Percentiles rank a stretch among this genome's conserved stretches.
Evolutionary conservation across 345 rosid species (phyloP).

Genomic region (Crucihimalaya himalaica): DNA sequence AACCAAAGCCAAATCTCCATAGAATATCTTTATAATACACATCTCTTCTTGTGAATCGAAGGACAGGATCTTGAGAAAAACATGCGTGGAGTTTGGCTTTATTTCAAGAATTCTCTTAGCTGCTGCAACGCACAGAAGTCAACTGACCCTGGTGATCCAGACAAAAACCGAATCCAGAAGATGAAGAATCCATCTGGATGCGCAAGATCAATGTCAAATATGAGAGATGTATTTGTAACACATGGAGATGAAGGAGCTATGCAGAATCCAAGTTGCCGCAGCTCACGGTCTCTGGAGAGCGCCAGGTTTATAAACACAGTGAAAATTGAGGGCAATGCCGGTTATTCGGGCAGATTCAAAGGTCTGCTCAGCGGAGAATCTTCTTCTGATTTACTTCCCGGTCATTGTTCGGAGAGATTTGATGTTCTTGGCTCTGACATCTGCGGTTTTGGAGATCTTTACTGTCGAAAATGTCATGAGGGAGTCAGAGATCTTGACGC

Average conservation of each 20-base stretch:
- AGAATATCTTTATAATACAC: constrained; percentile 4
- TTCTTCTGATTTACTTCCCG: constrained; percentile 20
- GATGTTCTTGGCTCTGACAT: constrained; percentile 35
- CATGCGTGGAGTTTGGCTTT: constrained; percentile 51
- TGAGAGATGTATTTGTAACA: constrained; percentile 46
- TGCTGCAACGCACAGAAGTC: constrained; percentile 46
- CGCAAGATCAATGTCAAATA: constrained; percentile 49
- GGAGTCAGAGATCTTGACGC: constrained; percentile 49
- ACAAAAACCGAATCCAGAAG: constrained; percentile 18
- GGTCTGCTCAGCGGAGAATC: constrained; percentile 22
- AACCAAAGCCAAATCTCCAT: constrained; percentile 16
- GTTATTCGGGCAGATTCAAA: constrained; percentile 27
- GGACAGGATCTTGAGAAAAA: constrained; percentile 29
- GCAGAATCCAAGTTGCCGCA: constrained; percentile 43
- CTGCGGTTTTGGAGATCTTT: constrained; percentile 29
- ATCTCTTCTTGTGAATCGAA: constrained; percentile 16
- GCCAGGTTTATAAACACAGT: constrained; percentile 39
- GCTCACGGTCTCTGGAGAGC: constrained; percentile 57
- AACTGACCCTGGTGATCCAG: constrained; percentile 41
- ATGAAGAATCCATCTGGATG: constrained; percentile 29
- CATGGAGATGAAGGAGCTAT: constrained; percentile 31
- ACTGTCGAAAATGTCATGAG: constrained; percentile 57
- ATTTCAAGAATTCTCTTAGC: constrained; percentile 49
- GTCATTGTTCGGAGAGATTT: constrained; percentile 35
- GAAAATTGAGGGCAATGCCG: constrained; percentile 41